Base-by-base conservation (phyloP, 1,284 basidiomycete species). In the Phellopilus nigrolimitatus region DNA sequence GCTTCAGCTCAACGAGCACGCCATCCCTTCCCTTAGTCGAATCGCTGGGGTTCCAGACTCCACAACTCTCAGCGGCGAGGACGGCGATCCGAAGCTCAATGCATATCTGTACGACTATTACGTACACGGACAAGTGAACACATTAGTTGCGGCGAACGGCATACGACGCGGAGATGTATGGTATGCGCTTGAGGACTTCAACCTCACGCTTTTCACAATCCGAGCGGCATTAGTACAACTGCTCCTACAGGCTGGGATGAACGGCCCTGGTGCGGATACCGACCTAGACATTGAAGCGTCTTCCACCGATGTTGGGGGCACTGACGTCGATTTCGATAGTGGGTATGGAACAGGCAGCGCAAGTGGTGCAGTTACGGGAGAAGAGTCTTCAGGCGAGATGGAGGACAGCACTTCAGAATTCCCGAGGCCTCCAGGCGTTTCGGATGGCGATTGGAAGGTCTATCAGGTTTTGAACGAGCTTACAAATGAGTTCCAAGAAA, bases 51-150 rank as follows among this genome's bases (percentile, higher is more conserved):
- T 49, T 2, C 49, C 60, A 0, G 30, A 31, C 30, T 13, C 13
- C 7, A 31, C 7, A 13, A 13, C 30, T 7, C 59, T 58, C 7
- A 43, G 57, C 3, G 47, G 50, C 21, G 51, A 55, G 53, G 47
- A 51, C 25, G 62, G 65, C 39, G 61, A 67, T 30, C 60, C 67
- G 55, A 64, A 69, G 19, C 68, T 82, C 37, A 86, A 87, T 54
- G 83, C 81, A 0, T 84, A 84, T 59, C 63, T 84, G 3, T 67
- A 76, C 49, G 84, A 87, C 60, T 87, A 84, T 64, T 85, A 75
- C 61, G 73, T 61, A 0, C 84, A 87, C 55, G 84, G 83, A 0
- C 80, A 82, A 58, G 67, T 70, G 5, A 58, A 66, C 0, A 67
- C 78, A 0, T 63, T 85, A 44, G 68, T 66, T 8, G 56, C 59